Evolutionary conservation across 768 basidiomycete species (phyloP).

Genomic region (Suillus alpinus): DNA sequence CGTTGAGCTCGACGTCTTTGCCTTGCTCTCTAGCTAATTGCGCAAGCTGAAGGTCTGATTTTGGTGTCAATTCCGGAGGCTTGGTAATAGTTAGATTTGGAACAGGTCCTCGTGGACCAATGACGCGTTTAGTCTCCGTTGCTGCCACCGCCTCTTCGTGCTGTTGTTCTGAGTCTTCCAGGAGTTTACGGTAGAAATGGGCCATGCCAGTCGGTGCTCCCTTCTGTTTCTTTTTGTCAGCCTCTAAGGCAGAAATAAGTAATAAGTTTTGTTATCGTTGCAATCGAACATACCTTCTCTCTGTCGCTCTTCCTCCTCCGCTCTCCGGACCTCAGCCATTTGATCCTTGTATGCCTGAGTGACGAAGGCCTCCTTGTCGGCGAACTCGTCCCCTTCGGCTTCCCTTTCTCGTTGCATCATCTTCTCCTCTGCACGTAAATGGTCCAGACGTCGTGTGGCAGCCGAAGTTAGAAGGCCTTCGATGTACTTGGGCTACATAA

Average conservation of each 20-base stretch:
- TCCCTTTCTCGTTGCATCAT: conserved; percentile 94
- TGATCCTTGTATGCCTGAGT: conserved; percentile 97
- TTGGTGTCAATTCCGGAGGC: conserved; percentile 58
- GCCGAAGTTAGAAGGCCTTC: conserved; percentile 74
- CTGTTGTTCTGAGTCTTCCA: conserved; percentile 76
- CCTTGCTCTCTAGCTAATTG: conserved; percentile 68
- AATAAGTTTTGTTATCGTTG: not conserved
- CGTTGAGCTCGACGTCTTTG: conserved; percentile 88
- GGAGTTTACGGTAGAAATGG: conserved; percentile 75
- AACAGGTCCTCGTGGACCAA: conserved; percentile 60
- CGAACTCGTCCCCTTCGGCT: conserved; percentile 88
- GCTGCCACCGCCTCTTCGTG: conserved; percentile 90
- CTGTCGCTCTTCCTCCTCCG: conserved; percentile 89
- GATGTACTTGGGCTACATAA: conserved; percentile 87
- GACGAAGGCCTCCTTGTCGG: conserved; percentile 95
- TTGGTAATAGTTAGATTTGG: conserved; percentile 76
- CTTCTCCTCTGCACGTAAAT: conserved; percentile 94
- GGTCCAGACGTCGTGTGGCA: conserved; percentile 83
- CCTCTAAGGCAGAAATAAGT: conserved; percentile 31
- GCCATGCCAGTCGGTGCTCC: conserved; percentile 73
- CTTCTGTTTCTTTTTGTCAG: conserved; percentile 58
- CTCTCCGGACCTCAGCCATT: conserved; percentile 85
- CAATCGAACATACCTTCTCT: conserved; percentile 67
- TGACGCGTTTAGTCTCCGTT: conserved; percentile 49
- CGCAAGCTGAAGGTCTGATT: conserved; percentile 76